These are phyloP conservation scores for Claviceps pusilla DNA, from an alignment of 2,329 filamentous ascomycete species.

Conservation along the genomic window DNA sequence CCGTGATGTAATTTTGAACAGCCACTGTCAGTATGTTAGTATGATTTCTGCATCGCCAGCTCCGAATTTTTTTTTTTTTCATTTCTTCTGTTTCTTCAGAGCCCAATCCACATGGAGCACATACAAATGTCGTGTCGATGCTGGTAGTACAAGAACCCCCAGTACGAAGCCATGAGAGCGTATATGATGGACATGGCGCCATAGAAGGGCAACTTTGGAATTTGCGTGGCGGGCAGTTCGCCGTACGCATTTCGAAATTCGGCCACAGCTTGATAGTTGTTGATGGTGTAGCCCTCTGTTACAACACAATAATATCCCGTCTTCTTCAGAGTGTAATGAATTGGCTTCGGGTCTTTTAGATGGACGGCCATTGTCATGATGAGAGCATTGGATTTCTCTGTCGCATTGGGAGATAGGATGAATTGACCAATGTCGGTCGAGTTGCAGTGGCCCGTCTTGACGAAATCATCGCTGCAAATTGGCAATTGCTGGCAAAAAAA, in stretches of 20 bases:
- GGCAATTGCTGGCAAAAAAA: slow-evolving; percentile 20
- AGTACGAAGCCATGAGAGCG: slow-evolving; percentile 67
- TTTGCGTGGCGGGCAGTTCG: slow-evolving; percentile 87
- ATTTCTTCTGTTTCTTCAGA: not conserved
- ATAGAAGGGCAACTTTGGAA: slow-evolving; percentile 94
- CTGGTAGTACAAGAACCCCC: slow-evolving; percentile 91
- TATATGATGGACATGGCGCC: slow-evolving; percentile 89
- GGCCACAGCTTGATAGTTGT: slow-evolving; percentile 63
- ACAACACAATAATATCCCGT: slow-evolving; percentile 95
- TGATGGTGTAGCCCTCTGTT: slow-evolving; percentile 52
- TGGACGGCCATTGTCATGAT: slow-evolving; percentile 73
- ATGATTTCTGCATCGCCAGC: no score
- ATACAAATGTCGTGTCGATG: slow-evolving; percentile 78
- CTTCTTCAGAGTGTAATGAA: slow-evolving; percentile 73
- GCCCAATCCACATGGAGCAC: slow-evolving; percentile 13
- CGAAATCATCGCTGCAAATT: slow-evolving; percentile 62
- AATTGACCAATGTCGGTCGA: slow-evolving; percentile 69
- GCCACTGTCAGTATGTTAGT: slow-evolving; percentile 41
- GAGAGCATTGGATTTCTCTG: slow-evolving; percentile 50
- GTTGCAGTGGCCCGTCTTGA: slow-evolving; percentile 58
- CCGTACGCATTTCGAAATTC: slow-evolving; percentile 95
- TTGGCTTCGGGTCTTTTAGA: slow-evolving; percentile 55
- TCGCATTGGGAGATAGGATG: slow-evolving; percentile 64
- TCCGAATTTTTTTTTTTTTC: not conserved
- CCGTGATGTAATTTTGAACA: slow-evolving; percentile 97